phyloP scores from a whole-genome alignment of 352 stramenopile genomes.

The Plasmopara halstedii region DNA sequence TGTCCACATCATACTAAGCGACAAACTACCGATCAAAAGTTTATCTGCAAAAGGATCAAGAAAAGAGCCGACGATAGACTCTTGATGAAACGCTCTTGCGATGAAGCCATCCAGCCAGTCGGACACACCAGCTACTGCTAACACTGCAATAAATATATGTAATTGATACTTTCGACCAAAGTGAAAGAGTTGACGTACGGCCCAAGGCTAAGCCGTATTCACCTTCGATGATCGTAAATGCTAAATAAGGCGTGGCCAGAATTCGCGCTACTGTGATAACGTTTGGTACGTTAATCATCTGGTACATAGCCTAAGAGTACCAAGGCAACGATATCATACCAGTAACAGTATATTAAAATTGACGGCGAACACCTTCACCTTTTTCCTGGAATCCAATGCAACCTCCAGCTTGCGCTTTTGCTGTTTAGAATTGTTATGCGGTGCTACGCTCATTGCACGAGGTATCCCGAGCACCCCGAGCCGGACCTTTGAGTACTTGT shows the following conservation, averaged over 20 bases:
- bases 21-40: slow-evolving; percentile 66
- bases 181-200: slow-evolving; percentile 24
- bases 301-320: slow-evolving; percentile 37
- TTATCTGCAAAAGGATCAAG: slow-evolving; percentile 80
- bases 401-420: slow-evolving; percentile 8
- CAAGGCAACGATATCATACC: slow-evolving; percentile 5
- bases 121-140: slow-evolving; percentile 61
- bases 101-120: slow-evolving; percentile 83
- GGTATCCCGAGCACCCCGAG: slow-evolving; percentile 1
- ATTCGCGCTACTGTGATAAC: slow-evolving; percentile 75
- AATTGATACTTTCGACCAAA: neutral
- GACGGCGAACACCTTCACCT: slow-evolving; percentile 21
- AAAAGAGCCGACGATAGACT: slow-evolving; percentile 78
- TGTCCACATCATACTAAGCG: slow-evolving; percentile 64
- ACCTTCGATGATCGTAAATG: slow-evolving; percentile 62
- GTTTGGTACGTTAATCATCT: slow-evolving; percentile 75
- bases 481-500: neutral
- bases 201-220: slow-evolving; percentile 58
- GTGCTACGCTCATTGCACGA: slow-evolving; percentile 6
- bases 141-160: slow-evolving; percentile 26
- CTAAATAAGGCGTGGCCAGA: slow-evolving; percentile 66
- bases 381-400: slow-evolving; percentile 35
- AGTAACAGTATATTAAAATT: neutral
- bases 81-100: slow-evolving; percentile 60
- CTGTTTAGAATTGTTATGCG: slow-evolving; percentile 3